phyloP scores from a whole-genome alignment of 106 monocot genomes.

The Hemerocallis citrina region DNA sequence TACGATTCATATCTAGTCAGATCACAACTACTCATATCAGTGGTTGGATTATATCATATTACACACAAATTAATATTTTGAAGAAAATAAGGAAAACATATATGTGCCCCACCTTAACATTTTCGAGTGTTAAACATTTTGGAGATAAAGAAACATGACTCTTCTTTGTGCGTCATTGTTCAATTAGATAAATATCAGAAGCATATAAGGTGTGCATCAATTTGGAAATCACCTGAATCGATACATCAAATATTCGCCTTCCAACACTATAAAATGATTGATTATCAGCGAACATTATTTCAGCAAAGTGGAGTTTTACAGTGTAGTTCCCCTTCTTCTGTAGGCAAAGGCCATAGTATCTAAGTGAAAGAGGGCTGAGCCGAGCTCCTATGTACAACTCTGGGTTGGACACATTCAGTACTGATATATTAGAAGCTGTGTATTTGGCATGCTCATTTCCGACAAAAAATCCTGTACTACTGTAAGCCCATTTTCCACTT shows the following conservation, averaged over 20 bases:
- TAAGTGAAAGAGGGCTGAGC: conserved; percentile 33
- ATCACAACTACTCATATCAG: no score
- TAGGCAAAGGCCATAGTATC: conserved; percentile 56
- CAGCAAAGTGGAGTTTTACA: conserved; percentile 50
- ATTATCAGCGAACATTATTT: conserved; percentile 38
- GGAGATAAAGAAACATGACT: no score
- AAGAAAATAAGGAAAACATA: no score
- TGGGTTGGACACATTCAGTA: conserved; percentile 16
- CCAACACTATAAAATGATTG: conserved; percentile 30
- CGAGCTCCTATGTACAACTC: conserved; percentile 39
- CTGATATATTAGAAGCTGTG: conserved; percentile 23
- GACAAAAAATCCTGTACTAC: conserved; percentile 40
- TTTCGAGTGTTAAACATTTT: no score
- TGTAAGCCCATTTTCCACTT: conserved; percentile 42
- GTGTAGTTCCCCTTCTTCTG: conserved; percentile 29
- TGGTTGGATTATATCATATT: no score
- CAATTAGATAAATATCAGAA: no score
- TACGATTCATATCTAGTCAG: no score
- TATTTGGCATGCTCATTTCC: conserved; percentile 4
- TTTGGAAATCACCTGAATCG: conserved; percentile 45
- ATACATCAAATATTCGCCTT: conserved; percentile 48
- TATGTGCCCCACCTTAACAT: no score
- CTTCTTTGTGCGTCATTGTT: no score
- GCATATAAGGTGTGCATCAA: no score
- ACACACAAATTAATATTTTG: no score